phyloP scores from a whole-genome alignment of 192 early-diverging fungal species.

The Mortierella alpina region DNA sequence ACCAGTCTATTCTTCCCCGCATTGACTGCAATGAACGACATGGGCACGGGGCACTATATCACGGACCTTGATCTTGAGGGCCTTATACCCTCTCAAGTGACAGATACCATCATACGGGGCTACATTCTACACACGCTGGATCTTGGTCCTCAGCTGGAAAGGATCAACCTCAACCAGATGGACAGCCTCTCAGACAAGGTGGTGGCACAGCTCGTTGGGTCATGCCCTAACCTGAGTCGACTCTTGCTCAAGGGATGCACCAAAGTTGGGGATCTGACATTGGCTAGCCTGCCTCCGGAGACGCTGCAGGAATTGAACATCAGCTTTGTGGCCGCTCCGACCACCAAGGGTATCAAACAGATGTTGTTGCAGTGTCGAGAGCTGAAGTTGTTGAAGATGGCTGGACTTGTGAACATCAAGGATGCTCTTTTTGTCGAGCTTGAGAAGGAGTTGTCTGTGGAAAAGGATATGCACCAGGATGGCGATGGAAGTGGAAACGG shows the following conservation, averaged over 20 bases:
- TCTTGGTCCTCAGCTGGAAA: slow-evolving; percentile 22
- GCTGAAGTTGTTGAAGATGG: slow-evolving; percentile 28
- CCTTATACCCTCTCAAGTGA: slow-evolving; percentile 32
- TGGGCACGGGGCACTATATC: background rate
- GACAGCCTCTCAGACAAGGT: slow-evolving; percentile 18
- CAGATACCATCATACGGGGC: slow-evolving; percentile 8
- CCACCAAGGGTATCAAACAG: slow-evolving; percentile 27
- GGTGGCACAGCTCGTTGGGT: slow-evolving; percentile 19
- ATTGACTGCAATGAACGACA: background rate
- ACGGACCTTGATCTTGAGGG: slow-evolving; percentile 39
- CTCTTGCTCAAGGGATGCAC: slow-evolving; percentile 38
- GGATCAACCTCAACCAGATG: slow-evolving; percentile 30
- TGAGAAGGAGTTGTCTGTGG: slow-evolving; percentile 14
- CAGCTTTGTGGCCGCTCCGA: slow-evolving; percentile 37
- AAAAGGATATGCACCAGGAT: background rate
- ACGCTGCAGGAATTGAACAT: slow-evolving; percentile 33
- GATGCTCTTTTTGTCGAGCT: slow-evolving; percentile 28
- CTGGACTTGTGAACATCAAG: slow-evolving; percentile 24
- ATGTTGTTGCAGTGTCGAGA: slow-evolving; percentile 15
- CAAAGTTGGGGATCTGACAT: slow-evolving; percentile 36
- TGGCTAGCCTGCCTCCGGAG: slow-evolving; percentile 6
- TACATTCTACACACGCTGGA: slow-evolving; percentile 15
- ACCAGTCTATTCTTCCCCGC: slow-evolving; percentile 32
- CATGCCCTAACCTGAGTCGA: background rate
- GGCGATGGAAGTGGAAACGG: background rate